Base-by-base conservation (phyloP, 345 rosid genomes). In the Schrenkiella parvula region DNA sequence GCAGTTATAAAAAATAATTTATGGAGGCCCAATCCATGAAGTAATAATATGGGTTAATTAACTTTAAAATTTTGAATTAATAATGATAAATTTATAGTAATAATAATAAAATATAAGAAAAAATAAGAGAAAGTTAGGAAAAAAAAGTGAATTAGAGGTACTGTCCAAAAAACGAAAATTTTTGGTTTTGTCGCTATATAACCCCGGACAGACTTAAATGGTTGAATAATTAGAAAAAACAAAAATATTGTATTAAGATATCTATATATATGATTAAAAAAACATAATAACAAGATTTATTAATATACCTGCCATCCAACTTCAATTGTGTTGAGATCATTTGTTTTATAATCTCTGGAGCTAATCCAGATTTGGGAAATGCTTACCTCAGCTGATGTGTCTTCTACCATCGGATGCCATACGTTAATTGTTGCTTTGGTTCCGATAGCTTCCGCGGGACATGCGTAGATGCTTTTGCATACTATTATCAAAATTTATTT, bases 181-280 rank as follows among this genome's bases (percentile, higher is more conserved):
- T 48, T 66, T 37, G 59, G 44, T 15, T 66, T 66, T 23, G 47
- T 66, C 59, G 4, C 15, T 37, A 19, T 66, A 66, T 15, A 66
- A 38, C 11, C 1, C 6, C 12, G 11, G 25, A 7, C 3, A 51
- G 11, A 51, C 26, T 48, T 50, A 66, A 50, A 14, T 18, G 2
- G 15, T 56, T 56, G 2, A 32, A 56, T 32, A 18, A 23, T 58
- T 58, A 35, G 12, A 22, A 10, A 8, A 0, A 28, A 14, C 0
- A n/a, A n/a, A 4, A 2, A 18, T 18, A 3, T 18, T 32, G 23
- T 17, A 56, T 18, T 32, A 32, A 15, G 8, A 55, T 5, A 14
- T 9, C 3, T 0, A 46, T 18, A 22, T 22, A 12, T 10, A 23
- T 42, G 5, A 42, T n/a, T 11, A n/a, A n/a, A n/a, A n/a, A n/a